Conservation (phyloP, 352 stramenopile genomes). For the Globisporangium iwayamae region DNA sequence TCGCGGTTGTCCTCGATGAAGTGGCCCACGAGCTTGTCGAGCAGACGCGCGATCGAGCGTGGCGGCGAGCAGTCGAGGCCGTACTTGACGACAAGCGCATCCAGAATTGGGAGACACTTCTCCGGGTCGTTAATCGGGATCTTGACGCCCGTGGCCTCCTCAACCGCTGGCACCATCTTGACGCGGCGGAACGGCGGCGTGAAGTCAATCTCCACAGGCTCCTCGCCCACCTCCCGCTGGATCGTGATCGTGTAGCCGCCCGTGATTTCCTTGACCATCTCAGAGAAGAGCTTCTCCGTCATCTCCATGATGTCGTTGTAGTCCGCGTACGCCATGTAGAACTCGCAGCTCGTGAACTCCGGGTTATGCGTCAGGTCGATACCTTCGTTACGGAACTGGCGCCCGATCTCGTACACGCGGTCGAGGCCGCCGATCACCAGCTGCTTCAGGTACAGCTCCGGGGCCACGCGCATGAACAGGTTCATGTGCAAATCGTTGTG, state of each 20-base stretch:
- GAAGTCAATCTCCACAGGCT: slow-evolving; percentile 90
- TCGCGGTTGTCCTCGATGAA: slow-evolving; percentile 87
- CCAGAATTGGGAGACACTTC: slow-evolving; percentile 53
- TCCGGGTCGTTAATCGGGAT: slow-evolving; percentile 76
- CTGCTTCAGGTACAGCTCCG: slow-evolving; percentile 97
- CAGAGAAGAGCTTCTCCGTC: slow-evolving; percentile 93
- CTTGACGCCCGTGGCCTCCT: slow-evolving; percentile 61
- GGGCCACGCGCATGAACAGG: slow-evolving; percentile 96
- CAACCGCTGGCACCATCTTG: slow-evolving; percentile 88
- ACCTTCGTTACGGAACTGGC: slow-evolving; percentile 99
- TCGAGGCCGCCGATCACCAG: slow-evolving; percentile 98
- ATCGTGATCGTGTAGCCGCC: slow-evolving; percentile 88
- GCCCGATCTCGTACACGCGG: slow-evolving; percentile 97
- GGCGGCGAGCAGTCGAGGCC: slow-evolving; percentile 63
- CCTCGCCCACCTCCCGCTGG: slow-evolving; percentile 73
- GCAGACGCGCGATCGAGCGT: slow-evolving; percentile 68
- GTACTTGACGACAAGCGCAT: slow-evolving; percentile 70
- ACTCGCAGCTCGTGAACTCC: slow-evolving; percentile 98
- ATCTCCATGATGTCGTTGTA: slow-evolving; percentile 98
- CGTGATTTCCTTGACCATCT: slow-evolving; percentile 89
- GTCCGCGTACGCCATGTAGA: slow-evolving; percentile 98
- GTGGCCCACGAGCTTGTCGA: slow-evolving; percentile 88
- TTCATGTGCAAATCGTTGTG: slow-evolving; percentile 97
- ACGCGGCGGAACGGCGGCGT: slow-evolving; percentile 93
- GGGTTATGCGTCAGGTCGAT: slow-evolving; percentile 98